phyloP scores from a whole-genome alignment of 495 filamentous ascomycete species.

The Extremus antarcticus region DNA sequence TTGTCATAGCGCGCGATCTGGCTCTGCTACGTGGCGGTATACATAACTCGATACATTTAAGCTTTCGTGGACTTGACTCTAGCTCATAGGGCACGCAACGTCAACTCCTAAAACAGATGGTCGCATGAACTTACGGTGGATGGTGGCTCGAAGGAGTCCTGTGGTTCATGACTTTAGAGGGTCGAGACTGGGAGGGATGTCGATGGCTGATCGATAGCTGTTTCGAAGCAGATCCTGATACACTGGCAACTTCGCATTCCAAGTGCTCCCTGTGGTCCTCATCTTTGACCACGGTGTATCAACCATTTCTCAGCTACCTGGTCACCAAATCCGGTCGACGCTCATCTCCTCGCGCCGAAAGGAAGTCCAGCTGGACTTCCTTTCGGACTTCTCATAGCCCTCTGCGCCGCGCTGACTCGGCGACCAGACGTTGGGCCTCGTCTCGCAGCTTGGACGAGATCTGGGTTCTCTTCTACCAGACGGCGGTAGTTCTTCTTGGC shows the following conservation, averaged over 20 bases:
- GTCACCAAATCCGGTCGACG: neutral
- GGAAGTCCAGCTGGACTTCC: neutral
- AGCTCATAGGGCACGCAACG: too few relatives aligned
- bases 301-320: neutral
- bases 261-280: neutral
- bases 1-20: too few relatives aligned
- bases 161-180: too few relatives aligned
- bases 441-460: slow-evolving; percentile 1
- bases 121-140: too few relatives aligned
- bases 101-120: too few relatives aligned
- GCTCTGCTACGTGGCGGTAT: too few relatives aligned
- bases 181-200: too few relatives aligned
- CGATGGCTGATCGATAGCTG: too few relatives aligned
- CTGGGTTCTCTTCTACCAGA: slow-evolving; percentile 9
- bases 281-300: neutral
- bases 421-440: too few relatives aligned
- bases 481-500: slow-evolving; percentile 24
- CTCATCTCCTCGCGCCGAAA: neutral
- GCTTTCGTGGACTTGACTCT: too few relatives aligned
- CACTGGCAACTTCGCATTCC: neutral
- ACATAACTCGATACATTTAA: too few relatives aligned
- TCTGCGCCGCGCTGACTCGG: neutral
- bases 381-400: neutral
- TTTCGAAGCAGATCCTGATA: neutral
- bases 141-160: too few relatives aligned